phyloP scores from a whole-genome alignment of 163 green algal genomes.

The Chlorella variabilis region DNA sequence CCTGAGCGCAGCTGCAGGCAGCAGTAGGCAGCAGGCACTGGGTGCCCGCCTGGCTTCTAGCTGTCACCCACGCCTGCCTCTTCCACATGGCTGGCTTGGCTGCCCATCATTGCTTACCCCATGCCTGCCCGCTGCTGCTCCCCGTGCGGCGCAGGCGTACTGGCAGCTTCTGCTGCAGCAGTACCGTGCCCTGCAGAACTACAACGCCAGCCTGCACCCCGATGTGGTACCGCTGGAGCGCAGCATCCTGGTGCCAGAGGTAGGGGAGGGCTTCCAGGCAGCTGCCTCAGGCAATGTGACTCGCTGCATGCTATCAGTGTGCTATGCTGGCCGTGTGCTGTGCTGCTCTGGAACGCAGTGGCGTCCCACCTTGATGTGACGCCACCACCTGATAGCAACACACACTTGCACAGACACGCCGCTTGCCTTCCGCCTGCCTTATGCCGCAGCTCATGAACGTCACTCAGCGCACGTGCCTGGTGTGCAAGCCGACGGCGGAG shows the following conservation, averaged over 20 bases:
- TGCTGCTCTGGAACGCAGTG: too few relatives aligned
- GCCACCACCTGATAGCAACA: too few relatives aligned
- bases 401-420: too few relatives aligned
- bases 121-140: not conserved
- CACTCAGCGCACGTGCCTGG: slow-evolving; percentile 4
- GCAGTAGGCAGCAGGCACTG: too few relatives aligned
- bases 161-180: slow-evolving; percentile 1
- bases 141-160: too few relatives aligned
- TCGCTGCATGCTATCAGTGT: too few relatives aligned
- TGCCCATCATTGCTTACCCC: not conserved
- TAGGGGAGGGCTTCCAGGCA: not conserved
- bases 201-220: slow-evolving; percentile 19
- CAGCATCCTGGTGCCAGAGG: not conserved
- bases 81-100: too few relatives aligned
- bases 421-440: not conserved
- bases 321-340: too few relatives aligned
- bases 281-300: not conserved
- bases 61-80: too few relatives aligned
- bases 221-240: slow-evolving; percentile 19
- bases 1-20: too few relatives aligned
- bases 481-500: not conserved
- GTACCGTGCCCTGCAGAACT: not conserved
- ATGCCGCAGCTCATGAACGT: not conserved
- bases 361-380: too few relatives aligned
- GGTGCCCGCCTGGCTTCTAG: too few relatives aligned